Conservation (phyloP, 2,329 filamentous ascomycete species). For the Pyrenophora seminiperda region DNA sequence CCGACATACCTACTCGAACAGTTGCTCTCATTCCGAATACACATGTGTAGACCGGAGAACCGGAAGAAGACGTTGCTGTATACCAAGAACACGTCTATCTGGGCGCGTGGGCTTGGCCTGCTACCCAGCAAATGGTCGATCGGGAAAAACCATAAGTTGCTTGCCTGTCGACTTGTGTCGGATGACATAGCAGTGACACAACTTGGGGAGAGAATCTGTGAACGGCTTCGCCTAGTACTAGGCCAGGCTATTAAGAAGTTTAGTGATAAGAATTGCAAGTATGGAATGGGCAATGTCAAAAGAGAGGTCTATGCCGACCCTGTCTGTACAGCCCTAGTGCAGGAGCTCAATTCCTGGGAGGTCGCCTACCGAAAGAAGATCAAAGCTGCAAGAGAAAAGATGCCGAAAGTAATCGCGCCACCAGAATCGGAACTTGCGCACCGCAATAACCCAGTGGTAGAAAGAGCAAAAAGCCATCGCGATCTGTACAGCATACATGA, state of each 20-base stretch:
- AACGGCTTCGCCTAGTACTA: constrained; percentile 1
- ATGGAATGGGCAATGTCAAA: constrained; percentile 1
- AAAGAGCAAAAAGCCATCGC: neutral
- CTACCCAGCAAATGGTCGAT: neutral
- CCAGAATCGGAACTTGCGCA: neutral
- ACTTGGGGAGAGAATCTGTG: neutral
- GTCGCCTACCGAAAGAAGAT: no score
- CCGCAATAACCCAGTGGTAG: no score
- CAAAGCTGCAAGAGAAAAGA: neutral
- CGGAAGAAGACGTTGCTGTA: neutral
- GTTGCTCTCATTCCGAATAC: neutral
- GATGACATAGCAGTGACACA: constrained; percentile 6
- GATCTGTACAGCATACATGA: neutral
- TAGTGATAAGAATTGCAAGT: constrained; percentile 1
- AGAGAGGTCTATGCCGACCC: constrained; percentile 3
- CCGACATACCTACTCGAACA: constrained; percentile 7
- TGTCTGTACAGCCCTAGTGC: neutral
- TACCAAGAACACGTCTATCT: neutral
- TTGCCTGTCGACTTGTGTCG: constrained; percentile 6
- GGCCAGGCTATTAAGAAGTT: neutral
- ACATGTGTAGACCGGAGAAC: neutral
- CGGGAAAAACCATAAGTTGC: constrained; percentile 2
- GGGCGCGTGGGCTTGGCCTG: neutral
- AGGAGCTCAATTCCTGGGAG: neutral
- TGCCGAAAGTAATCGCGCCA: no score